A percentile compares a stretch with the other conserved stretches of the same genome.
phyloP scores from a whole-genome alignment of 306 rosid genomes.

The Malus sieversii region DNA sequence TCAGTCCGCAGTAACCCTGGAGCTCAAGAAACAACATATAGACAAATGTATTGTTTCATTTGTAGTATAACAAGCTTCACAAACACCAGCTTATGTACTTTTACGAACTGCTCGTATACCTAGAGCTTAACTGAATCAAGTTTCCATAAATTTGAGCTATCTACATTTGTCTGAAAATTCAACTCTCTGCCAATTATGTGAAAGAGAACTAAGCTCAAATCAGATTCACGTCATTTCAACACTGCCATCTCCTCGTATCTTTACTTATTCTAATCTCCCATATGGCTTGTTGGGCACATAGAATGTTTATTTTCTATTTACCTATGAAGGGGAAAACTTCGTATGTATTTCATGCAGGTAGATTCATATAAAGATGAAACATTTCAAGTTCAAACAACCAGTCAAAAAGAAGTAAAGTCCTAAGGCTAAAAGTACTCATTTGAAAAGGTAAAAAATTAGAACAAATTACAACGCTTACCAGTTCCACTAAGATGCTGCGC shows the following conservation, averaged over 20 bases:
- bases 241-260: background rate
- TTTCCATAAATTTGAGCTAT: background rate
- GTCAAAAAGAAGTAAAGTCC: background rate
- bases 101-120: background rate
- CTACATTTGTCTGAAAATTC: background rate
- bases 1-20: background rate
- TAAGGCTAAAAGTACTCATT: background rate
- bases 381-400: background rate
- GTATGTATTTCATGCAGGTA: background rate
- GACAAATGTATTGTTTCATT: background rate
- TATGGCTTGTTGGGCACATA: background rate
- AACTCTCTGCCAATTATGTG: background rate
- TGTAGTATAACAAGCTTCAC: background rate
- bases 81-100: background rate
- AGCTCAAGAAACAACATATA: background rate
- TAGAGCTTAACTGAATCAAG: background rate
- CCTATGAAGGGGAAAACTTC: background rate
- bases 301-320: background rate
- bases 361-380: background rate
- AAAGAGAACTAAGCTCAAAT: background rate
- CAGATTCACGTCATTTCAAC: background rate
- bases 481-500: constrained; percentile 45
- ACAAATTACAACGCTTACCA: constrained; percentile 29
- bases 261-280: background rate
- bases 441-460: background rate